Evolutionary conservation across 441 rosid species (phyloP).

Genomic region (Populus hybrid): DNA sequence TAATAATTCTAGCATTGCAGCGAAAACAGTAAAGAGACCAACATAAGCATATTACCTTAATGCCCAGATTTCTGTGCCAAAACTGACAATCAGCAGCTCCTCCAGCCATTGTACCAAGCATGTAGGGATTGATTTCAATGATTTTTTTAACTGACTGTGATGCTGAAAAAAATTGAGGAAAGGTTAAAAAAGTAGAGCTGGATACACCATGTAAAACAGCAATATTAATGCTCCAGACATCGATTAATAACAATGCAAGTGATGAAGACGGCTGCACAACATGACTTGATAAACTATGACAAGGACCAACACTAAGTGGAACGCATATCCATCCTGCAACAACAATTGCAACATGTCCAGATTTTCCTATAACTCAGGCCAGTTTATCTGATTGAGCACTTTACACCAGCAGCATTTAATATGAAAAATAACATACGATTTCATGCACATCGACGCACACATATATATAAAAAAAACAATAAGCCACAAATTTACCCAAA

Average conservation of each 20-base stretch:
- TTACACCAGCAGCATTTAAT: background rate
- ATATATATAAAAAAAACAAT: background rate
- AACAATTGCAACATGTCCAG: background rate
- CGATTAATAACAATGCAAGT: background rate
- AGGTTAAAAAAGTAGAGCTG: background rate
- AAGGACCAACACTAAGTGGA: background rate
- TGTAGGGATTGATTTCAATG: too few species aligned
- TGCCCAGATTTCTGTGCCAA: slow-evolving; percentile 98
- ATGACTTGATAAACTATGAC: background rate
- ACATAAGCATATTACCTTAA: slow-evolving; percentile 53
- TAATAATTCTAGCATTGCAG: background rate
- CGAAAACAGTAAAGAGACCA: background rate
- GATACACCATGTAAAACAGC: background rate
- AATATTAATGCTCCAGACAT: background rate
- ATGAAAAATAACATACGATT: too few species aligned
- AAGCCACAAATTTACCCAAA: background rate
- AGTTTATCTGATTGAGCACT: background rate
- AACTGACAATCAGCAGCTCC: slow-evolving; percentile 99
- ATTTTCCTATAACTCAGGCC: background rate
- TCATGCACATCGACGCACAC: background rate
- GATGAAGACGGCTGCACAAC: background rate
- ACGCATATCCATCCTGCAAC: background rate
- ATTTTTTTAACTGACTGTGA: slow-evolving; percentile 96
- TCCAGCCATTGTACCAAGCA: slow-evolving; percentile 99
- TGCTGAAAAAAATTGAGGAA: slow-evolving; percentile 42